Evolutionary conservation across 2,329 filamentous ascomycete genomes (phyloP).

Genomic region (Kalmusia sp.): DNA sequence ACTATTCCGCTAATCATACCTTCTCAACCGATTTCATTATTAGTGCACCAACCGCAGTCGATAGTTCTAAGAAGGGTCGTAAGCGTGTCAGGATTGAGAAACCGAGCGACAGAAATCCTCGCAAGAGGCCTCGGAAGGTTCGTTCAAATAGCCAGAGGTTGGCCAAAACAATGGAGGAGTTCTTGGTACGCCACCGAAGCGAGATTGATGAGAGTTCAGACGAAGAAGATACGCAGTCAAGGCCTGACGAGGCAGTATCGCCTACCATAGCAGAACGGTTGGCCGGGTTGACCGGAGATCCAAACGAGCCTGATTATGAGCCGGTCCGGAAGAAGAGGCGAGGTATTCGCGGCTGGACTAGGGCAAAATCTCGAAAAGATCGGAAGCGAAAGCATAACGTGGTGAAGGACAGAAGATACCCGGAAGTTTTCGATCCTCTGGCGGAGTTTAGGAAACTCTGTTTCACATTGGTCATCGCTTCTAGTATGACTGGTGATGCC

Average conservation of each 20-base stretch:
- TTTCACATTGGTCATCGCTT: conserved; percentile 38
- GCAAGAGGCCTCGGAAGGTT: conserved; percentile 23
- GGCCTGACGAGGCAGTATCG: conserved; percentile 11
- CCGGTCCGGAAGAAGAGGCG: conserved; percentile 22
- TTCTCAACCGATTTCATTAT: conserved; percentile 51
- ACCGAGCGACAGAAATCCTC: conserved; percentile 11
- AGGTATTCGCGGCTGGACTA: conserved; percentile 13
- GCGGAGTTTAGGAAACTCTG: conserved; percentile 40
- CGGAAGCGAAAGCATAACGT: conserved; percentile 12
- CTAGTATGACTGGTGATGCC: conserved; percentile 44
- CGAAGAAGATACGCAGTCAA: background rate
- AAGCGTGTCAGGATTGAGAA: conserved; percentile 31
- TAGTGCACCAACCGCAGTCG: background rate
- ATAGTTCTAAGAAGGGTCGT: conserved; percentile 5
- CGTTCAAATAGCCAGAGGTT: background rate
- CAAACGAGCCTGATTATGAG: conserved; percentile 34
- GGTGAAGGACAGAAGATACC: conserved; percentile 22
- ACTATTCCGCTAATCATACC: conserved; percentile 51
- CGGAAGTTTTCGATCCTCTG: conserved; percentile 24
- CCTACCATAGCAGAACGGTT: conserved; percentile 44
- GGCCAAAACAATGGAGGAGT: background rate
- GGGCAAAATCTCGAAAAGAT: conserved; percentile 13
- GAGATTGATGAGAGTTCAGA: background rate
- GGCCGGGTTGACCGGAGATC: conserved; percentile 42
- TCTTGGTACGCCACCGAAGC: background rate